Evolutionary conservation across 331 rosid genomes (phyloP).

Genomic region (Quercus tomentella): DNA sequence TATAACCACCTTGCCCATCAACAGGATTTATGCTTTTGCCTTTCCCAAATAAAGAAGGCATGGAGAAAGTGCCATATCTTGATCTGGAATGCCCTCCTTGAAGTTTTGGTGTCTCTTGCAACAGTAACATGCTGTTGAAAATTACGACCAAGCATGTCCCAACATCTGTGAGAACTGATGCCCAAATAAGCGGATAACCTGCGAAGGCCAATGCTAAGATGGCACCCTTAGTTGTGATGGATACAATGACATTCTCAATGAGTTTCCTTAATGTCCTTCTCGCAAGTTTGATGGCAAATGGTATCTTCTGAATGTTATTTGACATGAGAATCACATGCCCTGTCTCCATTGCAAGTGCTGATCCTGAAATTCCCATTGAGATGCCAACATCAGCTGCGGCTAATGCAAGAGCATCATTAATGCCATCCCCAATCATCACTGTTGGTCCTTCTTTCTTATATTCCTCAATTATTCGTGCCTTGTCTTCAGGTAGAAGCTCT

Average conservation of each 20-base stretch:
- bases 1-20: conserved; percentile 8
- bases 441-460: conserved; percentile 64
- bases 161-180: conserved; percentile 89
- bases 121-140: conserved; percentile 79
- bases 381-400: conserved; percentile 88
- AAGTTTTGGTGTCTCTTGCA: conserved; percentile 18
- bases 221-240: conserved; percentile 54
- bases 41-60: conserved; percentile 3
- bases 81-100: background rate
- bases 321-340: conserved; percentile 77
- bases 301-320: conserved; percentile 74
- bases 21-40: background rate
- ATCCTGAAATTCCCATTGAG: conserved; percentile 95
- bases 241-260: conserved; percentile 53
- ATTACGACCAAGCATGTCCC: conserved; percentile 85
- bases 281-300: conserved; percentile 67
- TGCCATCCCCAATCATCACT: conserved; percentile 90
- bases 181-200: conserved; percentile 91
- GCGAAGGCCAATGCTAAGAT: conserved; percentile 67
- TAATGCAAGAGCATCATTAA: conserved; percentile 87
- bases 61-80: background rate
- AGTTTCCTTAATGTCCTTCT: conserved; percentile 54
- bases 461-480: conserved; percentile 51
- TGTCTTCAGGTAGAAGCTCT: conserved; percentile 82
- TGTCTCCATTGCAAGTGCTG: conserved; percentile 80